Evolutionary conservation across 2,329 filamentous ascomycete genomes (phyloP).

Genomic region (Chrysosporium queenslandicum): DNA sequence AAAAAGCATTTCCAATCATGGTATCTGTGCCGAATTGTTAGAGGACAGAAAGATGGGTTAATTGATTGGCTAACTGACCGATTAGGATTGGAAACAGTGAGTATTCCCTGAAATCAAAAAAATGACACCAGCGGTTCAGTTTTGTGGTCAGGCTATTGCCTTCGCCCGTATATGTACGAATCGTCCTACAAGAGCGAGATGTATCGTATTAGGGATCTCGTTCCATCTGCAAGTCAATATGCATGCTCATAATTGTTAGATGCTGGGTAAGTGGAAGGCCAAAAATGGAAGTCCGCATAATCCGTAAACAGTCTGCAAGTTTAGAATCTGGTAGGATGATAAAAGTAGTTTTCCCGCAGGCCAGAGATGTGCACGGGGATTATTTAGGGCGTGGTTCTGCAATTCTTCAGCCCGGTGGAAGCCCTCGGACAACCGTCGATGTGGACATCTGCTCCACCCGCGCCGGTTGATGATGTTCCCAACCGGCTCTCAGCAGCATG

Average conservation of each 20-base stretch:
- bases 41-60: not conserved
- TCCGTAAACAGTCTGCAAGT: not conserved
- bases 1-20: not conserved
- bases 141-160: no score
- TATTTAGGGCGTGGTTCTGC: not conserved
- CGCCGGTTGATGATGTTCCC: not conserved
- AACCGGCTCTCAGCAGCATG: not conserved
- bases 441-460: not conserved
- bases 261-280: not conserved
- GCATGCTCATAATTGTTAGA: no score
- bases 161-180: no score
- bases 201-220: no score
- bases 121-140: no score
- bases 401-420: not conserved
- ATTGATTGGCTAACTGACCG: no score
- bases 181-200: no score
- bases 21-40: not conserved
- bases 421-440: not conserved
- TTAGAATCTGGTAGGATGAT: not conserved
- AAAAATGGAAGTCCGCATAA: no score
- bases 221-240: no score
- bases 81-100: not conserved
- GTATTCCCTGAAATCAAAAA: no score
- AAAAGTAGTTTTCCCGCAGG: not conserved
- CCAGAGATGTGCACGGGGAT: not conserved